Evolutionary conservation across 768 basidiomycete genomes (phyloP), one percentile per base, ranked within the genome.

Genomic region (Hygrocybe punicea): DNA sequence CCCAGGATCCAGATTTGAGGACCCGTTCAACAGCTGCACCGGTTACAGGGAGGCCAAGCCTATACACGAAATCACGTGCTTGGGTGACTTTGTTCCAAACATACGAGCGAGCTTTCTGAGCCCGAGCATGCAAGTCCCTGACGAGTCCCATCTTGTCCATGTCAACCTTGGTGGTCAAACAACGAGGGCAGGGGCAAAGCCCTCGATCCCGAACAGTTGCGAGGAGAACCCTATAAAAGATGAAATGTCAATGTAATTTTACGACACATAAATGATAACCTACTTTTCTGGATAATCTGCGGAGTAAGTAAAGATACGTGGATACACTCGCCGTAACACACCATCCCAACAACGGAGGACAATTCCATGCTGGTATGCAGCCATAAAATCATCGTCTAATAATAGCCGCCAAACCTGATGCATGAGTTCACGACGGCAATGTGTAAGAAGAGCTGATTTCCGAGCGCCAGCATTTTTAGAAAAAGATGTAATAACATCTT

Each of bases 231-330:
- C 71, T 70, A 48, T 25, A 55, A 23, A 36, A 25, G 46, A n/a
- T n/a, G 51, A n/a, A 55, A 23, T 24, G 51, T 37, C 4, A 34
- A 42, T 5, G n/a, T 25, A 36, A 25, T 44, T 14, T 37, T 24
- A 0, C 13, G 25, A 47, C 39, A 37, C n/a, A n/a, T n/a, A n/a
- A n/a, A 6, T 13, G 14, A 23, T 17, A 14, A 40, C 47, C 6
- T 53, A 60, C 59, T 60, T 60, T 37, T 71, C 69, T 0, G 64
- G 70, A 48, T 70, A 71, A 51, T 69, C 64, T 2, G 66, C 70
- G 1, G 66, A 54, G 33, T 71, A 70, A 0, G 69, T 63, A 35
- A 71, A 66, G 0, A 71, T 48, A 0, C 55, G 55, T 0, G 52
- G 65, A 34, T 66, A 69, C 1, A 71, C 49, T 7, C 62, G 53